Evolutionary conservation across 129 eudicot species (phyloP), one percentile per base, ranked within the genome.

Genomic region (Chrysanthemum seticuspe): DNA sequence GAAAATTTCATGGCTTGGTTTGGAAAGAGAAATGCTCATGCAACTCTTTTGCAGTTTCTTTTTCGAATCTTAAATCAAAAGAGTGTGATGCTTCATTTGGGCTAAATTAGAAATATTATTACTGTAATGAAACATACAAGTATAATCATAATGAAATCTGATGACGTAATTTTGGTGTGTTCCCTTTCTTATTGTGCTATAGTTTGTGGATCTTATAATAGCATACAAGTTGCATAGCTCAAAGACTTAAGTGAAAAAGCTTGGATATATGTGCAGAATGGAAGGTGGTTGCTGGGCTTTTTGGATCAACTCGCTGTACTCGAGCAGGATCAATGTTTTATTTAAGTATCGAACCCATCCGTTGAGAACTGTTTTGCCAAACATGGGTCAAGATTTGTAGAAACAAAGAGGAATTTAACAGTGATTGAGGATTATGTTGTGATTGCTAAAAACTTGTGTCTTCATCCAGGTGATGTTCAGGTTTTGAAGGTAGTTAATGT

Each of bases 261-360:
- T 1, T 73, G 96, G 62, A 86, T 89, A 13, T 89, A 84, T 72
- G 92, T 89, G 58, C 82, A 83, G 27, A 55, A 79, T 1, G 89
- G 96, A 53, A 77, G 92, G 80, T 89, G 89, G 89, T 71, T 89
- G 71, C 71, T 89, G 96, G 92, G 92, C 2, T 89, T 89, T 71
- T 75, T 89, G 12, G 89, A 89, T 70, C 92, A 89, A 75, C 50
- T 76, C 0, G 86, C 67, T 62, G 76, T 82, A 36, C 88, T 89
- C 56, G 87, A 82, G 57, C 86, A 86, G 50, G 92, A 92, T 6
- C 91, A 86, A 36, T 84, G 89, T 56, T 89, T 76, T 57, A 70
- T 86, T 16, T 92, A 86, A 58, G 89, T 89, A 3, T 89, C 96
- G 0, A 86, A 25, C 34, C 86, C 86, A 8, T 73, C 85, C 0